phyloP scores from a whole-genome alignment of 1,284 basidiomycete genomes.

The Leccinum griseonigrum region DNA sequence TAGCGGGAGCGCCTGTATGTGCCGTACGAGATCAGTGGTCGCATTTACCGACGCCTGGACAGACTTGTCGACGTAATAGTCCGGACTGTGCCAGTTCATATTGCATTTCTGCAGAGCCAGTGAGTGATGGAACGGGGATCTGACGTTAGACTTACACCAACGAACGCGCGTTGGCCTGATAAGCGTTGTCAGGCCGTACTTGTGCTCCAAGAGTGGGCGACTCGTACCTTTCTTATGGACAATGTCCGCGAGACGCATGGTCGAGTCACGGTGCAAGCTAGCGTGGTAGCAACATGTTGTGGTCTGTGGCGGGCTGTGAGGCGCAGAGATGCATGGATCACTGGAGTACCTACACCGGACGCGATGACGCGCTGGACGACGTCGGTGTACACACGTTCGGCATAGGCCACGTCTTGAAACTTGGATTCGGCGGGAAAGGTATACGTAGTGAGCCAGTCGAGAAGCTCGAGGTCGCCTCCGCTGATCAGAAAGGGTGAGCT shows the following conservation, averaged over 20 bases:
- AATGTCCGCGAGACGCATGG: constrained; percentile 79
- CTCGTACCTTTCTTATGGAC: constrained; percentile 58
- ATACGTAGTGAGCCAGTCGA: constrained; percentile 86
- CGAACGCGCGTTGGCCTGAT: constrained; percentile 82
- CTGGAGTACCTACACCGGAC: constrained; percentile 59
- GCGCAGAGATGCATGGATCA: neutral
- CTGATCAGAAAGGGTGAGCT: constrained; percentile 36
- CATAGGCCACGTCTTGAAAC: constrained; percentile 75
- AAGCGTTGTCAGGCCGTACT: neutral
- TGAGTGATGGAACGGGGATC: constrained; percentile 12
- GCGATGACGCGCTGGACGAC: constrained; percentile 79
- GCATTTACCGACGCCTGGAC: constrained; percentile 53
- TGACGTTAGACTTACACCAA: constrained; percentile 57
- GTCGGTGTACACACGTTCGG: constrained; percentile 64
- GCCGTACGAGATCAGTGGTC: constrained; percentile 64
- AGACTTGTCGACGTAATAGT: constrained; percentile 72
- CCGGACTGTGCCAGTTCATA: constrained; percentile 79
- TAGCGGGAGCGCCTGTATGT: constrained; percentile 61
- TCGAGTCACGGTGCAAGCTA: constrained; percentile 79
- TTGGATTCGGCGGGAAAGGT: constrained; percentile 91
- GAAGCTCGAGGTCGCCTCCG: constrained; percentile 79
- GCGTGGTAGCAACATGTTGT: constrained; percentile 95
- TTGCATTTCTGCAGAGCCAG: constrained; percentile 79
- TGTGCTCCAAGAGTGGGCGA: constrained; percentile 13
- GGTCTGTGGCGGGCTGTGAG: constrained; percentile 50